Evolutionary conservation across 116 monocot genomes (phyloP).

Genomic region (Cymodocea nodosa): DNA sequence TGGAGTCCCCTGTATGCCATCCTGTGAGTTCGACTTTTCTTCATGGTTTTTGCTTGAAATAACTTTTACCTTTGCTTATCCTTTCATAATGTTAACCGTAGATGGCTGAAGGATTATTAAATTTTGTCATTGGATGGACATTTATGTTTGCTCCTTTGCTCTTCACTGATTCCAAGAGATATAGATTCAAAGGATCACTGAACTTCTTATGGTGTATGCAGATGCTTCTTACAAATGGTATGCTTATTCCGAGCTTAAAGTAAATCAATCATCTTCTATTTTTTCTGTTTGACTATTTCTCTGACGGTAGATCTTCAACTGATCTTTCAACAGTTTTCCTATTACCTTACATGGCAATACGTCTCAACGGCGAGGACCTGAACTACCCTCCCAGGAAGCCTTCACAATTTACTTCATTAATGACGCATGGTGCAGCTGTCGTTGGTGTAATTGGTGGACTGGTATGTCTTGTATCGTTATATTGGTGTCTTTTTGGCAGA

Average conservation of each 20-base stretch:
- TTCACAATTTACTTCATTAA: conserved; percentile 34
- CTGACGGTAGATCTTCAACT: background rate
- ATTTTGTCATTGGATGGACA: conserved; percentile 90
- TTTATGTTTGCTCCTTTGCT: conserved; percentile 76
- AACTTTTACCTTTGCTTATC: background rate
- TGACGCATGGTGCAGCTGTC: conserved; percentile 35
- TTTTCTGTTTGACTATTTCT: background rate
- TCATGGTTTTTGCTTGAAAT: background rate
- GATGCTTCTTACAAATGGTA: conserved; percentile 96
- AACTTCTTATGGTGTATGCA: conserved; percentile 81
- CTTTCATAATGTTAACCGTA: conserved; percentile 5
- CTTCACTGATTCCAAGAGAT: conserved; percentile 58
- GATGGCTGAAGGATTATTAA: conserved; percentile 82
- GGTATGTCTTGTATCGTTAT: conserved; percentile 46
- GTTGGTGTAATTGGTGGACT: conserved; percentile 46
- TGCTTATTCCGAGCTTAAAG: background rate
- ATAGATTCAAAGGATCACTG: conserved; percentile 59
- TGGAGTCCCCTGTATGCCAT: conserved; percentile 74
- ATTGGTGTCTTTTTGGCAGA: conserved; percentile 55
- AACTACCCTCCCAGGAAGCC: conserved; percentile 14
- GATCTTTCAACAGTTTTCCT: conserved; percentile 43
- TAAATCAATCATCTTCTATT: background rate
- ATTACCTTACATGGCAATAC: conserved; percentile 96
- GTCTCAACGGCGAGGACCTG: conserved; percentile 36
- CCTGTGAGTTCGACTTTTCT: conserved; percentile 41